Evolutionary conservation across 2,329 filamentous ascomycete species (phyloP).

Genomic region (Apiospora pterosperma): DNA sequence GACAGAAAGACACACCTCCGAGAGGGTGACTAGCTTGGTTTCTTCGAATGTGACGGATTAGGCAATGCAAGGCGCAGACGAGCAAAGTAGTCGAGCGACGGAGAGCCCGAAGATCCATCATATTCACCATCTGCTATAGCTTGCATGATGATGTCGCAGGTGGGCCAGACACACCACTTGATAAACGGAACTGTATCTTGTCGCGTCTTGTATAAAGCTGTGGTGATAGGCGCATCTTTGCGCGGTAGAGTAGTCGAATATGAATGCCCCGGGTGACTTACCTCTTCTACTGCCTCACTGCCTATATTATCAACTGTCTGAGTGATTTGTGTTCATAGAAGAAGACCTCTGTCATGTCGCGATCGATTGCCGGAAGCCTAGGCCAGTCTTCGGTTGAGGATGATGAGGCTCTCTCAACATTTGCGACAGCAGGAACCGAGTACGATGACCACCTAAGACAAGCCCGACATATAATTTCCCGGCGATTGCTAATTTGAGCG

Average conservation of each 20-base stretch:
- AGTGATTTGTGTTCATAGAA: background rate
- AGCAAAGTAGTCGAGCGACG: background rate
- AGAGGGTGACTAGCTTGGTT: background rate
- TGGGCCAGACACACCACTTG: background rate
- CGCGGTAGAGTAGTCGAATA: background rate
- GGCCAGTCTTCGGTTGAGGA: background rate
- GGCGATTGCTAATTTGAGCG: background rate
- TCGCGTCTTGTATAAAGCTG: background rate
- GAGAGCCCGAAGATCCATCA: background rate
- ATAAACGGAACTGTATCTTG: background rate
- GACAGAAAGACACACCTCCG: background rate
- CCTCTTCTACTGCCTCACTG: background rate
- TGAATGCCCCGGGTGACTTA: background rate
- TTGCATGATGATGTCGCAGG: background rate
- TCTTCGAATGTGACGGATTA: background rate
- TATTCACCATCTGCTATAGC: background rate
- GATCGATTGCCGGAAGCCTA: background rate
- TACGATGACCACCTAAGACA: background rate
- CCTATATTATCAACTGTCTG: background rate
- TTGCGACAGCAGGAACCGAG: background rate
- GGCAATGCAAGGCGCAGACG: background rate
- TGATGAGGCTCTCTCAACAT: background rate
- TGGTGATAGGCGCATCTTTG: background rate
- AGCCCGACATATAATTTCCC: background rate
- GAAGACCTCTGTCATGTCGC: background rate